Base-by-base conservation (phyloP, 495 filamentous ascomycete species). In the Terfezia claveryi region DNA sequence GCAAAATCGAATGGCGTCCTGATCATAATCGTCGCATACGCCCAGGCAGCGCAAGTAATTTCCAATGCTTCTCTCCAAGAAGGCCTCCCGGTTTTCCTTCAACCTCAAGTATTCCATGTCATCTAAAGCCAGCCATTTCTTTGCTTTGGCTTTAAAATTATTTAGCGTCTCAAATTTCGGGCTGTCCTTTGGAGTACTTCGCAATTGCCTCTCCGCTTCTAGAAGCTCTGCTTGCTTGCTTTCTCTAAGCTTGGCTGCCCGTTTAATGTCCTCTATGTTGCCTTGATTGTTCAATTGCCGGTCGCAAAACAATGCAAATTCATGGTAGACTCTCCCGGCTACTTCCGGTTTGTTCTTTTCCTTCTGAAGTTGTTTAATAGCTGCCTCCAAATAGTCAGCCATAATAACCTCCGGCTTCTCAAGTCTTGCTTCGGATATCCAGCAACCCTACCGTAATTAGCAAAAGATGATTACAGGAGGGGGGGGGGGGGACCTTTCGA, bases 221-320 rank as follows among this genome's bases (percentile, higher is more conserved):
- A 69, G 61, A 8, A 93, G 75, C 66, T 95, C 86, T 50, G 76
- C 75, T 59, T 80, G 78, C 67, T 94, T 94, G 53, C 80, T 81
- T 59, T 86, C 73, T 59, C 81, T 80, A 27, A 96, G 72, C 59
- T 79, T 85, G 61, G 85, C 73, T 38, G 94, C 74, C 12, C 91
- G 81, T 49, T 79, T 75, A 57, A 92, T 79, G 58, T 99, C 91
- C 64, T 94, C 87, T 17, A 86, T 68, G 53, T 80, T 78, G 53
- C 88, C 85, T 2, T 79, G 75, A 63, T 87, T 89, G 56, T 92
- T 79, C 11, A 96, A 71, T 64, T 96, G 91, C 59, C 82, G 79
- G 65, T 99, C 89, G 64, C 91, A 99, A 62, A 95, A 99, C 54
- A 78, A 77, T 54, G 91, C 91, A 66, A 94, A 96, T 58, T 91